Base-by-base conservation (phyloP, 1,284 basidiomycete species). In the Hemileia vastatrix region DNA sequence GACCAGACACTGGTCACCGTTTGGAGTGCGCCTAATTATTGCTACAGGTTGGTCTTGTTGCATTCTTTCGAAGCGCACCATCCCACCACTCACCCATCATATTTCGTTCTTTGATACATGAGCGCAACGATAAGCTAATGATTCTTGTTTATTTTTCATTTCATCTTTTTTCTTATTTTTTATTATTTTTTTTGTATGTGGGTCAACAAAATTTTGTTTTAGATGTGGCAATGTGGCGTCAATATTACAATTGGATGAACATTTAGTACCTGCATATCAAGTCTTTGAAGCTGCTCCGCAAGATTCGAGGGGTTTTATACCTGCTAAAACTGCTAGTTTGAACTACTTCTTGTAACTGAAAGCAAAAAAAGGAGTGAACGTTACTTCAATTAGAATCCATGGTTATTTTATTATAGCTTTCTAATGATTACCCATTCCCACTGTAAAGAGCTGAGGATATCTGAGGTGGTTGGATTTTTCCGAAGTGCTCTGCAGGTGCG, bases 21-120 rank as follows among this genome's bases (percentile, higher is more conserved):
- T 19, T 98, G 94, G 93, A 92, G 88, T 71, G 95, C 93, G 1
- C 94, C 93, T 2, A 98, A 97, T 77, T 98, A 98, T 75, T 98
- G 94, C 77, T 97, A 98, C 77, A 81, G 91, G 86, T 92, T 67
- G 62, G 84, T 80, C 3, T 11, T 11, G 19, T 19, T 31, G 19
- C 32, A 24, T 2, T 23, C 23, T 4, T 19, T 67, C 52, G 3
- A 21, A 47, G 48, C 15, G 33, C 27, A 23, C 31, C 11, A 54
- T 32, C 31, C 44, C 43, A 19, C 21, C 45, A 52, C 55, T 43
- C 51, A 56, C 49, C 43, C 32, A 48, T 47, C 9, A 2, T 36
- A 5, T 18, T 36, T n/a, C n/a, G 13, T 19, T 54, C n/a, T 11
- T 18, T 18, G n/a, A 31, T 18, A 5, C 21, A 53, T 47, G 9